Evolutionary conservation across 768 basidiomycete species (phyloP).

Genomic region (Mycena venus): DNA sequence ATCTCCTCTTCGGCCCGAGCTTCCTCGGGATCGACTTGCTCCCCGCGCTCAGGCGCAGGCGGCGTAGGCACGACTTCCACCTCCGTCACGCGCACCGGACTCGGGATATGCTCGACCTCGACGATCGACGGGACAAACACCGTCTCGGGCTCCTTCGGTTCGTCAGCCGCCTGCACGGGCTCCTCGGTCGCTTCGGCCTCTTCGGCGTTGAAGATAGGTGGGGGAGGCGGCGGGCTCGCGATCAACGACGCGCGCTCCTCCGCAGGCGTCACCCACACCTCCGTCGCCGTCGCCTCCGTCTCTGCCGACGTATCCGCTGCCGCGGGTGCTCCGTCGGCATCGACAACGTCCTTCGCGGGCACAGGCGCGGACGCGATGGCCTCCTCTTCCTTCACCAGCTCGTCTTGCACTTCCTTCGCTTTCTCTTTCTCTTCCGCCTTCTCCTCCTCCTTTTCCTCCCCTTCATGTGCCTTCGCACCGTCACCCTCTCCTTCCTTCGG

Average conservation of each 20-base stretch:
- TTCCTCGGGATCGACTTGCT: slow-evolving; percentile 9
- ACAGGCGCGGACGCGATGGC: neutral
- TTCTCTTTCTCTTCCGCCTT: no score
- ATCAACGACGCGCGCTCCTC: slow-evolving; percentile 20
- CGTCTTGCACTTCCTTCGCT: no score
- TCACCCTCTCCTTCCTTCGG: no score
- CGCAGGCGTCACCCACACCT: slow-evolving; percentile 9
- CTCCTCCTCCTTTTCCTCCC: no score
- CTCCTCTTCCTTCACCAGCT: no score
- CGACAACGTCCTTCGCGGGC: slow-evolving; percentile 38
- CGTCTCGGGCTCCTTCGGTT: neutral
- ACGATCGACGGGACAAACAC: neutral
- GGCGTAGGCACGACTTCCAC: neutral
- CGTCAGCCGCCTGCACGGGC: no score
- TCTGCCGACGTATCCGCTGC: neutral
- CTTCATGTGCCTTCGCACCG: no score
- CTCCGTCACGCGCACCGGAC: neutral
- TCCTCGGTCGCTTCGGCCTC: neutral
- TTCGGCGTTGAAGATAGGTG: no score
- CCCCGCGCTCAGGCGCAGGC: neutral
- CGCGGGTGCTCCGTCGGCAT: neutral
- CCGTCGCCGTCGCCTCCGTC: neutral
- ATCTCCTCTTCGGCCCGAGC: neutral
- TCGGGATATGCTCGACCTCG: neutral
- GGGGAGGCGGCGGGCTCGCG: neutral